phyloP scores from a whole-genome alignment of 805 yeast species.

The Isabelozyma gotoi region DNA sequence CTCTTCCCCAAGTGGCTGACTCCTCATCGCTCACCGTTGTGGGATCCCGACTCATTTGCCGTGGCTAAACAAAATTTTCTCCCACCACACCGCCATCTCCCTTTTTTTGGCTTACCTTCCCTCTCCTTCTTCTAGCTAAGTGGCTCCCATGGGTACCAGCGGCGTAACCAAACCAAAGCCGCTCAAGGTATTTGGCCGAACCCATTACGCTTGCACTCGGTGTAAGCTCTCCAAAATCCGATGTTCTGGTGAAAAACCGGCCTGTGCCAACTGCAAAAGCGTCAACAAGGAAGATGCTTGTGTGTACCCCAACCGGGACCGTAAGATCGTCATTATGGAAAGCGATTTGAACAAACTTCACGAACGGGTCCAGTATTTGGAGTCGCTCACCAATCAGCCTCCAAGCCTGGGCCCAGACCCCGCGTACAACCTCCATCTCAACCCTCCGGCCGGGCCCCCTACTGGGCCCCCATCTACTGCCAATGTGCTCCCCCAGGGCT shows the following conservation, averaged over 20 bases:
- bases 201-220: constrained; percentile 44
- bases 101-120: no score
- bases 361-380: constrained; percentile 29
- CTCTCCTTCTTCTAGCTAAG: no score
- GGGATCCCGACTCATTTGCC: no score
- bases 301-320: constrained; percentile 35
- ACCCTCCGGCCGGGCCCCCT: no score
- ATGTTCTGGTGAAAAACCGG: constrained; percentile 43
- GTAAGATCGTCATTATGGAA: constrained; percentile 44
- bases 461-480: not conserved
- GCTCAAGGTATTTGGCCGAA: constrained; percentile 40
- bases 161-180: constrained; percentile 23
- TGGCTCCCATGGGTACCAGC: not conserved
- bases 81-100: no score
- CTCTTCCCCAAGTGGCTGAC: no score
- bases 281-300: constrained; percentile 31
- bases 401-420: not conserved
- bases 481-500: not conserved
- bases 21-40: no score
- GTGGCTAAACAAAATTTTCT: no score
- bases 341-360: constrained; percentile 36
- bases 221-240: constrained; percentile 40
- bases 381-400: constrained; percentile 6
- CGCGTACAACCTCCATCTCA: not conserved
- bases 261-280: constrained; percentile 39